A percentile compares a stretch with the other conserved stretches of the same genome.
phyloP scores from a whole-genome alignment of 2,329 filamentous ascomycete genomes.

The Neurospora sp. region DNA sequence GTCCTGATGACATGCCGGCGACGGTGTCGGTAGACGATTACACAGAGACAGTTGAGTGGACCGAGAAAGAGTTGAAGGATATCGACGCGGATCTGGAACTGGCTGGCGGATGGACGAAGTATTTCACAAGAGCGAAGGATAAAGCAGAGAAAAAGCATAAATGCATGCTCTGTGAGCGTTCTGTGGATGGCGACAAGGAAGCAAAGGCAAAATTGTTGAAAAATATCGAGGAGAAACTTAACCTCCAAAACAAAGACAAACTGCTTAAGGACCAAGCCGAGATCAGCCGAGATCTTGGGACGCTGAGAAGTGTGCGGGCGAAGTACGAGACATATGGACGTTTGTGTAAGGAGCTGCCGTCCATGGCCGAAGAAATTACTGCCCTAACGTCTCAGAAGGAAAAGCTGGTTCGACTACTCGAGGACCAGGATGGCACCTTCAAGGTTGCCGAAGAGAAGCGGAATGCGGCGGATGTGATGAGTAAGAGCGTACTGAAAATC shows the following conservation, averaged over 20 bases:
- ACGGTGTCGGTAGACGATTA: slow-evolving; percentile 44
- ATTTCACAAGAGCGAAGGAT: slow-evolving; percentile 59
- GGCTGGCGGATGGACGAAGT: slow-evolving; percentile 59
- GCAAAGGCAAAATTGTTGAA: slow-evolving; percentile 56
- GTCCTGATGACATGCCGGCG: slow-evolving; percentile 10
- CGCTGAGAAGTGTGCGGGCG: slow-evolving; percentile 51
- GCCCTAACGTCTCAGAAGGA: slow-evolving; percentile 48
- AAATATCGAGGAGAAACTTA: slow-evolving; percentile 55
- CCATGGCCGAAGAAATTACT: slow-evolving; percentile 50
- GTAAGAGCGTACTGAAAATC: slow-evolving; percentile 69
- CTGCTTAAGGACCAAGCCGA: slow-evolving; percentile 36
- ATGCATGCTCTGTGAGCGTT: slow-evolving; percentile 36
- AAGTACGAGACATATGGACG: slow-evolving; percentile 68
- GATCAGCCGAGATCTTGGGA: slow-evolving; percentile 30
- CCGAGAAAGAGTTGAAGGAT: slow-evolving; percentile 48
- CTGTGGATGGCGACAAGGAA: slow-evolving; percentile 35
- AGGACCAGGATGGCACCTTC: slow-evolving; percentile 59
- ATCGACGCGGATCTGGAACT: slow-evolving; percentile 60
- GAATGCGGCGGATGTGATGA: slow-evolving; percentile 54
- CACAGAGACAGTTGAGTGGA: slow-evolving; percentile 35
- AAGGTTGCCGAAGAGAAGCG: slow-evolving; percentile 49
- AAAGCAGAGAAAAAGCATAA: slow-evolving; percentile 57
- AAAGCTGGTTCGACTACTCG: slow-evolving; percentile 48
- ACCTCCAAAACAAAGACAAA: slow-evolving; percentile 52
- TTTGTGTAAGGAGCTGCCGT: slow-evolving; percentile 61